These are phyloP conservation scores for Monosporascus sp. DNA, from an alignment of 2,329 filamentous ascomycete genomes.

Conservation along the genomic window DNA sequence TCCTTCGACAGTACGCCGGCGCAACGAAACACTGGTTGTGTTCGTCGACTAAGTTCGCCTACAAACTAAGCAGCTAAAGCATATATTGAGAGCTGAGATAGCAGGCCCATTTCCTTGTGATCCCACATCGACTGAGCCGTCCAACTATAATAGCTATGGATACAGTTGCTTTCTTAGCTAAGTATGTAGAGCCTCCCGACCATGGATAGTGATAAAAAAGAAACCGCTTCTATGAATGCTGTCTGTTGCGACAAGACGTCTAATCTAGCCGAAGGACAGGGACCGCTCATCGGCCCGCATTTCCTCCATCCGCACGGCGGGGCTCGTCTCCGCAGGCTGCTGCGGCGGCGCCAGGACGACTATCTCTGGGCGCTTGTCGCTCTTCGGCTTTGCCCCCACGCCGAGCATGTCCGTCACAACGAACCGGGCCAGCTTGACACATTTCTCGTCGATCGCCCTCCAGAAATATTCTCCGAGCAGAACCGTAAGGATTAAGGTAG, in stretches of 20 bases:
- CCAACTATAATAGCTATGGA: too few relatives aligned
- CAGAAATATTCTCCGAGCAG: conserved; percentile 1
- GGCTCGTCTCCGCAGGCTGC: too few relatives aligned
- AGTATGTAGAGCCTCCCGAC: background rate
- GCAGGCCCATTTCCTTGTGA: too few relatives aligned
- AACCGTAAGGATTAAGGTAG: background rate
- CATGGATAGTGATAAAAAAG: background rate
- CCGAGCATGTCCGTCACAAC: background rate
- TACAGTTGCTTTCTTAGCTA: background rate
- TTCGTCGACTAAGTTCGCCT: too few relatives aligned
- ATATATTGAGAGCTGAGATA: too few relatives aligned
- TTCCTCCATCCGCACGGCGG: background rate
- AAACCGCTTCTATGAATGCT: background rate
- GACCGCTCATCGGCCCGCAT: background rate
- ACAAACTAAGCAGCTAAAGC: too few relatives aligned
- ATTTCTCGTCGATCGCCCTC: background rate
- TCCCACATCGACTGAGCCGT: too few relatives aligned
- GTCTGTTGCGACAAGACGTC: background rate
- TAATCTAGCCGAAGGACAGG: background rate
- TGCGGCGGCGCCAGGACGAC: background rate
- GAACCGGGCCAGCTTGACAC: background rate
- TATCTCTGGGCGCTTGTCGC: background rate
- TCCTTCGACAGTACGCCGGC: too few relatives aligned
- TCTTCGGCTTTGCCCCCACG: background rate
- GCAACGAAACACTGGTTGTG: too few relatives aligned